Base-by-base conservation (phyloP, 192 early-diverging fungal genomes). In the Chytriomyces confervae region DNA sequence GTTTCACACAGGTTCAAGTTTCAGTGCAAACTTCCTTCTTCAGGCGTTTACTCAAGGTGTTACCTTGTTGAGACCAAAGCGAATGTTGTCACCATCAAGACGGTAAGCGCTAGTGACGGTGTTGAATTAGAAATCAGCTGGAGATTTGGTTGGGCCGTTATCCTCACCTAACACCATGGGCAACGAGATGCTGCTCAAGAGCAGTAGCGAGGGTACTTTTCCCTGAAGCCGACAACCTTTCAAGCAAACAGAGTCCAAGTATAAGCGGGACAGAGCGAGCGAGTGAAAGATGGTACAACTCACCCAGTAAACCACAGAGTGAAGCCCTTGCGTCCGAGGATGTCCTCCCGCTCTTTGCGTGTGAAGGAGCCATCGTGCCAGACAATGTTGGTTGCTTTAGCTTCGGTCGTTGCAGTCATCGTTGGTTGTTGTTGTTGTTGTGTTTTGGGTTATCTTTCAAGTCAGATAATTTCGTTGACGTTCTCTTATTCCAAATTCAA, bases 61-160 rank as follows among this genome's bases (percentile, higher is more conserved):
- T 36, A 36, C 36, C 36, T 65, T 96, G 90, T 98, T 98, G 53
- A 98, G 83, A 36, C 96, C 96, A 77, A 98, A 98, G n/a, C 96
- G 92, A 64, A 98, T 93, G 84, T 98, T 98, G 86, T 98, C 96
- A 51, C 96, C 96, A 78, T 98, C 96, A 66, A 98, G 90, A 27
- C 96, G 92, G 85, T 98, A 98, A 44, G 91, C 90, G n/a, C 84
- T 85, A 57, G 5, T 20, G 16, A 57, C 53, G 53, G 13, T 13
- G 5, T 13, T 13, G 53, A 57, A 3, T 57, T 3, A 57, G 16
- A 57, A 20, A 57, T 2, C 2, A 36, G 36, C 36, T 36, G 36
- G 36, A 36, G 36, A 36, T 36, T 36, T 3, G 36, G 36, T 2
- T 36, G 36, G 36, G 2, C 24, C 24, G 24, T 27, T 10, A 57